These are phyloP conservation scores for Leccinum variicolor DNA, from an alignment of 768 basidiomycete genomes.

Conservation along the genomic window DNA sequence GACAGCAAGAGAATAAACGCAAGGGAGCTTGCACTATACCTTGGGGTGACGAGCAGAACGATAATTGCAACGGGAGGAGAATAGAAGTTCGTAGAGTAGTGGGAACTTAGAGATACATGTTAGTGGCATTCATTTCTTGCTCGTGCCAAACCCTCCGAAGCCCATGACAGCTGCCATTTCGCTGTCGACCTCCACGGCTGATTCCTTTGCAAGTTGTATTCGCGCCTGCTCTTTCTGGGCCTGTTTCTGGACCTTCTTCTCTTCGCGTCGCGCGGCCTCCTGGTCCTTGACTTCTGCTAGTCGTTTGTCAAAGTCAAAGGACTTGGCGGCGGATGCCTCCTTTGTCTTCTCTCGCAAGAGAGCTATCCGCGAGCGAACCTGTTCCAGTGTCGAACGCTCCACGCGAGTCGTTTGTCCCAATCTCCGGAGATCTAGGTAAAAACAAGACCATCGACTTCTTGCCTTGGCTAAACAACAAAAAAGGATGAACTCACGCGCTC, in stretches of 20 bases:
- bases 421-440: slow-evolving; percentile 70
- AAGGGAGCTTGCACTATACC: slow-evolving; percentile 21
- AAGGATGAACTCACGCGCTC: slow-evolving; percentile 67
- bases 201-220: slow-evolving; percentile 56
- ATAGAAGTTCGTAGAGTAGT: slow-evolving; percentile 1
- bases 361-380: slow-evolving; percentile 91
- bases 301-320: slow-evolving; percentile 93
- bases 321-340: slow-evolving; percentile 76
- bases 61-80: not conserved
- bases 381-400: slow-evolving; percentile 84
- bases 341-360: slow-evolving; percentile 83
- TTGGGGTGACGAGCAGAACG: slow-evolving; percentile 2
- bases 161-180: slow-evolving; percentile 87
- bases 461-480: not conserved
- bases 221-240: slow-evolving; percentile 72
- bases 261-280: slow-evolving; percentile 62
- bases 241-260: slow-evolving; percentile 78
- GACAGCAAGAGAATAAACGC: not conserved
- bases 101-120: slow-evolving; percentile 15
- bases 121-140: slow-evolving; percentile 57
- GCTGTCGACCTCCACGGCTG: slow-evolving; percentile 44
- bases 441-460: not conserved
- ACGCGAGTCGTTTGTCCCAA: slow-evolving; percentile 96
- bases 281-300: slow-evolving; percentile 76
- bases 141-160: slow-evolving; percentile 84